phyloP scores from a whole-genome alignment of 768 basidiomycete species.

The Macrolepiota fuliginosa region DNA sequence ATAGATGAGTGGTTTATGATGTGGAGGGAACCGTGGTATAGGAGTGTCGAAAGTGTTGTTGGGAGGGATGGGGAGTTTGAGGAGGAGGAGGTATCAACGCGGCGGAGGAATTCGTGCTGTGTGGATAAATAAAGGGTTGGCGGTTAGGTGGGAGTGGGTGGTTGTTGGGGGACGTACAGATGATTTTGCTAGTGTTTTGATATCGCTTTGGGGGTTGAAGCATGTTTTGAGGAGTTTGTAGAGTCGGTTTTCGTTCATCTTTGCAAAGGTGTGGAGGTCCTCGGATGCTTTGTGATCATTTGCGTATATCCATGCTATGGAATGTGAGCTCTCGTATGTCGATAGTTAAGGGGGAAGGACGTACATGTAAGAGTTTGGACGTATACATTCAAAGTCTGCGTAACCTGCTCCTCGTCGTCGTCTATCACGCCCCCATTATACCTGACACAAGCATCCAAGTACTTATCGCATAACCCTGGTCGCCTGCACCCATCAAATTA shows the following conservation, averaged over 20 bases:
- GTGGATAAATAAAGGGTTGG: background rate
- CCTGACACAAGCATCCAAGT: slow-evolving; percentile 68
- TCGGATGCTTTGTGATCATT: slow-evolving; percentile 75
- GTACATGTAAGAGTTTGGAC: slow-evolving; percentile 57
- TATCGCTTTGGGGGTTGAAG: slow-evolving; percentile 80
- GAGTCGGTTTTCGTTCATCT: slow-evolving; percentile 78
- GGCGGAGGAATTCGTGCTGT: slow-evolving; percentile 76
- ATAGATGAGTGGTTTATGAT: slow-evolving; percentile 86
- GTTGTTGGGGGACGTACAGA: slow-evolving; percentile 42
- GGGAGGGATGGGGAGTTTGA: slow-evolving; percentile 32
- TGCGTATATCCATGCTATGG: slow-evolving; percentile 44
- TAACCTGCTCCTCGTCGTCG: slow-evolving; percentile 66
- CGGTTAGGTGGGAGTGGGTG: background rate
- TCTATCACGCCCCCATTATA: slow-evolving; percentile 94
- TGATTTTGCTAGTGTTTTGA: slow-evolving; percentile 78
- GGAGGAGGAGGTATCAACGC: slow-evolving; percentile 69
- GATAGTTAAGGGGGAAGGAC: background rate
- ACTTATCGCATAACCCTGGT: slow-evolving; percentile 69
- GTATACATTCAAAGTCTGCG: slow-evolving; percentile 48
- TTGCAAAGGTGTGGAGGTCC: slow-evolving; percentile 82
- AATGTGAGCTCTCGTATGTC: background rate
- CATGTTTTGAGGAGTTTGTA: slow-evolving; percentile 84
- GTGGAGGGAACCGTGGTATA: slow-evolving; percentile 69
- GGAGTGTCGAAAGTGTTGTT: slow-evolving; percentile 65
- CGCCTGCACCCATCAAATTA: slow-evolving; percentile 40